Percentiles rank a stretch among this genome's conserved stretches.
Evolutionary conservation across 768 basidiomycete genomes (phyloP).

Genomic region (Serendipita sp.): DNA sequence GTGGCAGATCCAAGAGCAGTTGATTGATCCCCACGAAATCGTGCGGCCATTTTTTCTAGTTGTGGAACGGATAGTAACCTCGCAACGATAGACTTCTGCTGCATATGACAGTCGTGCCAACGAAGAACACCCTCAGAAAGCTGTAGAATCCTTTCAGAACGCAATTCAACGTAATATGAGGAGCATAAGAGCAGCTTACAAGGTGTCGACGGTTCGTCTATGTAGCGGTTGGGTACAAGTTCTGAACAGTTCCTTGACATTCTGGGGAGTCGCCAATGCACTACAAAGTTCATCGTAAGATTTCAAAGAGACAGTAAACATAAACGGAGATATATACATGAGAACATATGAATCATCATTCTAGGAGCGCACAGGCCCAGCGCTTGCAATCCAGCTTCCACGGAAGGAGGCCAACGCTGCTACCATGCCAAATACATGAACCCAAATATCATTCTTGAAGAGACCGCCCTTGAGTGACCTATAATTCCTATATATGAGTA

Average conservation of each 20-base stretch:
- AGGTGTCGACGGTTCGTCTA: too few species aligned
- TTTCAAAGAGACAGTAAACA: background rate
- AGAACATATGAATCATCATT: background rate
- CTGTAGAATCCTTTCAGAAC: too few species aligned
- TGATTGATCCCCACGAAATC: background rate
- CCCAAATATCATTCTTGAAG: slow-evolving; percentile 45
- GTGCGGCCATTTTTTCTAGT: background rate
- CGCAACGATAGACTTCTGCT: too few species aligned
- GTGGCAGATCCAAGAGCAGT: too few species aligned
- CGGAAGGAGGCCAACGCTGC: slow-evolving; percentile 47
- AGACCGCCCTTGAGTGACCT: slow-evolving; percentile 60
- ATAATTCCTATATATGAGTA: background rate
- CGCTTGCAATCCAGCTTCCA: slow-evolving; percentile 57
- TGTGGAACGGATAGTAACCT: background rate
- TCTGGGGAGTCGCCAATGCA: too few species aligned
- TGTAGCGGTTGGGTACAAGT: too few species aligned
- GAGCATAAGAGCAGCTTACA: too few species aligned
- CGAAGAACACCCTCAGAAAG: too few species aligned
- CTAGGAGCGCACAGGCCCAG: slow-evolving; percentile 21
- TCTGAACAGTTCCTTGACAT: too few species aligned
- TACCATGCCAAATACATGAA: slow-evolving; percentile 26
- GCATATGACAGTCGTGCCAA: too few species aligned
- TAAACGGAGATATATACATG: background rate
- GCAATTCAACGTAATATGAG: too few species aligned
- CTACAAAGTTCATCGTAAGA: background rate